Evolutionary conservation across 306 rosid species (phyloP).

Genomic region (Prunus campanulata): DNA sequence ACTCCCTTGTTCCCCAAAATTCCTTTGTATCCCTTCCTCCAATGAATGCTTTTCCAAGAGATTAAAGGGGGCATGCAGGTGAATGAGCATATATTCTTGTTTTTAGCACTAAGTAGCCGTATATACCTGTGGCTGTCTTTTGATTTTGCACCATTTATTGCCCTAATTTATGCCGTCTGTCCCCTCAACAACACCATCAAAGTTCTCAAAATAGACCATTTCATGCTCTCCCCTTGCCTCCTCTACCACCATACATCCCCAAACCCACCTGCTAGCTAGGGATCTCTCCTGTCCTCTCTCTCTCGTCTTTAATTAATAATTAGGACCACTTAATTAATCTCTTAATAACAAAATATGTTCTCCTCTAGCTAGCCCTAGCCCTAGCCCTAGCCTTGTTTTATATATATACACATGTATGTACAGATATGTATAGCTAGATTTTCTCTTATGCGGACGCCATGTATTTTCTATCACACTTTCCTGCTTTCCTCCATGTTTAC

Average conservation of each 20-base stretch:
- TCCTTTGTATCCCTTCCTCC: conserved; percentile 32
- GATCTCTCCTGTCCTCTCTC: conserved; percentile 33
- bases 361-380: neutral
- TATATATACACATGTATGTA: too few relatives aligned
- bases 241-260: conserved; percentile 24
- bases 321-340: conserved; percentile 9
- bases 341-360: neutral
- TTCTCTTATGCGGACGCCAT: too few relatives aligned
- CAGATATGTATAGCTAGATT: neutral
- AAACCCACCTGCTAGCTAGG: conserved; percentile 22
- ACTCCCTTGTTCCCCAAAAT: conserved; percentile 36
- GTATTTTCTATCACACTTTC: too few relatives aligned
- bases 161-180: conserved; percentile 51
- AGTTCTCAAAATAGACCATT: conserved; percentile 44
- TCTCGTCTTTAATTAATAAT: neutral
- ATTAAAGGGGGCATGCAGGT: conserved; percentile 1
- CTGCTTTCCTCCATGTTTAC: too few relatives aligned
- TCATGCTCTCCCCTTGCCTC: conserved; percentile 36
- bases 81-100: conserved; percentile 25
- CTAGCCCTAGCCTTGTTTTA: neutral
- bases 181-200: conserved; percentile 59
- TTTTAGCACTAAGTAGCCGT: conserved; percentile 17
- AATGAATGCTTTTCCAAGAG: conserved; percentile 16
- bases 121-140: conserved; percentile 29
- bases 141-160: conserved; percentile 12